Evolutionary conservation across 2,329 filamentous ascomycete genomes (phyloP), one percentile per base, ranked within the genome.

Genomic region (Pseudovirgaria hyperparasitica): DNA sequence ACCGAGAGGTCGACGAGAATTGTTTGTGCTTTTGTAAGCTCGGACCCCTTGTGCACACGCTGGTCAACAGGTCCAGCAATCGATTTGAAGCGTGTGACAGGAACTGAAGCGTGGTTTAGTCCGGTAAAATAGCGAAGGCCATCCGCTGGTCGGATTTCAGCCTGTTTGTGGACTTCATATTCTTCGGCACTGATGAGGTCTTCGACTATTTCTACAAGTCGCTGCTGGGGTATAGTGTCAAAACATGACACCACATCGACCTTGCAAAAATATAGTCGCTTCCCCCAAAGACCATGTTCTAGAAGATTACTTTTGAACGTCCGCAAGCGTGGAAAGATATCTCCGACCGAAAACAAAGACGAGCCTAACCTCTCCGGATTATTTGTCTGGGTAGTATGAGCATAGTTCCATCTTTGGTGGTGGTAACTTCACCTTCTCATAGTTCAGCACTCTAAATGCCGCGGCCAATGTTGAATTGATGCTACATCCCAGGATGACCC

Each of bases 171-270:
- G 25, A 92, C 66, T 6, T 67, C 65, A 46, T 98, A 98, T 13
- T 60, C 57, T 3, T 64, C 53, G 31, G 78, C 36, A 52, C 70
- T 37, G 68, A 72, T 27, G 46, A 74, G 31, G 37, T 52, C 47
- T 22, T 63, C 57, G 36, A 92, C 67, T 15, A 96, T 60, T 14
- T 62, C 49, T 18, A 94, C 46, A 11, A 96, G 61, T 1, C 72
- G 70, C 15, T 67, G 55, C 48, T 96, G 90, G 0, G 90, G 90
- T 23, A 98, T 94, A 0, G 81, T 93, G 52, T 98, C 90, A 48
- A 94, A 98, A 41, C 87, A 92, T 2, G 82, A 74, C 47, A 82
- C 72, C 12, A 98, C 86, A 45, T 98, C 90, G 9, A 92, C 63
- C 49, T 98, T 98, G 33, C 76, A 86, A 54, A 96, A 92, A 53